phyloP scores from a whole-genome alignment of 306 rosid species.

The Rubus parviflorus region DNA sequence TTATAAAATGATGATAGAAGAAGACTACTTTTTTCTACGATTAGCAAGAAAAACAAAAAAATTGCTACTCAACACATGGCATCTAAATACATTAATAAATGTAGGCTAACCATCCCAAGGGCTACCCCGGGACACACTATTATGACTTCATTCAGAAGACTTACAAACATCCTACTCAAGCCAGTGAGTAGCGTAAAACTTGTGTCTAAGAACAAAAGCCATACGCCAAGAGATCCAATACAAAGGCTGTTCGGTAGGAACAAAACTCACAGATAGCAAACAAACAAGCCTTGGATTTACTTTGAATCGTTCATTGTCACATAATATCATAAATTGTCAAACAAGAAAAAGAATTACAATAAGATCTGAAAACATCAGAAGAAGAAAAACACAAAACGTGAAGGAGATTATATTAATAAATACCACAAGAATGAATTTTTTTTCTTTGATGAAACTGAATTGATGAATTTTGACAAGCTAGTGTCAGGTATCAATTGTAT shows the following conservation, averaged over 20 bases:
- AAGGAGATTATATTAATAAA: not conserved
- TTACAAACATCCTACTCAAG: not conserved
- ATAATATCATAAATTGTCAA: not conserved
- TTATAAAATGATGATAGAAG: not conserved
- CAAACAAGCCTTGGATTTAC: slow-evolving; percentile 1
- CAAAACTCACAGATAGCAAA: not conserved
- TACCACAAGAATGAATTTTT: too few species aligned
- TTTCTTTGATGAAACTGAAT: not conserved
- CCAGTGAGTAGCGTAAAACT: not conserved
- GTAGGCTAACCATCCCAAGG: not conserved
- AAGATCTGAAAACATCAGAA: not conserved
- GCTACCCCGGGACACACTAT: not conserved
- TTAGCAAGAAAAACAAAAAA: not conserved
- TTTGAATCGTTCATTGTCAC: not conserved
- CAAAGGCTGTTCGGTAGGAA: not conserved
- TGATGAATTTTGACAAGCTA: not conserved
- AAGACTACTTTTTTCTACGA: not conserved
- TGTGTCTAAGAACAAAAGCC: not conserved
- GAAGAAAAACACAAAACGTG: not conserved
- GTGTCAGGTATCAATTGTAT: not conserved
- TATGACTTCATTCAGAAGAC: not conserved
- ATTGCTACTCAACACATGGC: not conserved
- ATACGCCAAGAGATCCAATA: not conserved
- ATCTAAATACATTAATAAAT: not conserved
- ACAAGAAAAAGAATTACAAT: too few species aligned